Evolutionary conservation across 495 filamentous ascomycete genomes (phyloP).

Genomic region (Pyrenula massariospora): DNA sequence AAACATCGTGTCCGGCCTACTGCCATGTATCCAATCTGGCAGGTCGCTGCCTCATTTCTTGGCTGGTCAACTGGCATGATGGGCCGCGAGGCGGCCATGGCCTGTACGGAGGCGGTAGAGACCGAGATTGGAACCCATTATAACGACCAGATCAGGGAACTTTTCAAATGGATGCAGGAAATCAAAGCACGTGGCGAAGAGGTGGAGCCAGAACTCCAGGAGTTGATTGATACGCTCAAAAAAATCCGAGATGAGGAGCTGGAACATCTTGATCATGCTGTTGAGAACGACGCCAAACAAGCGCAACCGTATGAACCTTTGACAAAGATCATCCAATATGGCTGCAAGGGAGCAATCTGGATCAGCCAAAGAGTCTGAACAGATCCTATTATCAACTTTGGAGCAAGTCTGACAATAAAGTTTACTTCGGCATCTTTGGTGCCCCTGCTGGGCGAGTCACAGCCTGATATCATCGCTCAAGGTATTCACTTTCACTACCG

Average conservation of each 20-base stretch:
- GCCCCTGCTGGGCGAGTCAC: too few species aligned
- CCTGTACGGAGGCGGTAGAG: slow-evolving; percentile 95
- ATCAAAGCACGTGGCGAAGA: slow-evolving; percentile 55
- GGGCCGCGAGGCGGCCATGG: slow-evolving; percentile 93
- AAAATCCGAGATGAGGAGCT: slow-evolving; percentile 91
- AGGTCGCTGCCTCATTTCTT: slow-evolving; percentile 66
- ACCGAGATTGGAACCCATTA: slow-evolving; percentile 97
- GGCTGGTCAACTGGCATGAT: slow-evolving; percentile 86
- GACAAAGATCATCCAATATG: slow-evolving; percentile 76
- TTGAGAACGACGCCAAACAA: slow-evolving; percentile 81
- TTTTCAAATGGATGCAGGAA: slow-evolving; percentile 69
- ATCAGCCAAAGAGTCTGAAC: slow-evolving; percentile 75
- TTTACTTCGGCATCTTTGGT: too few species aligned
- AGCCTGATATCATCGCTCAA: too few species aligned
- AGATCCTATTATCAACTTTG: too few species aligned
- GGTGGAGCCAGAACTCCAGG: slow-evolving; percentile 64
- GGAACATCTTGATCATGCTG: slow-evolving; percentile 91
- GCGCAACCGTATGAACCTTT: slow-evolving; percentile 81
- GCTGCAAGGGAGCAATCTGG: slow-evolving; percentile 87
- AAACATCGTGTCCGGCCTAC: slow-evolving; percentile 89
- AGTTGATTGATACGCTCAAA: slow-evolving; percentile 61
- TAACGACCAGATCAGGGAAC: slow-evolving; percentile 73
- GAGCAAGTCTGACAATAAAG: too few species aligned
- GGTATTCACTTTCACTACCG: too few species aligned
- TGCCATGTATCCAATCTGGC: slow-evolving; percentile 87